phyloP scores from a whole-genome alignment of 306 rosid species.

The Gleditsia sinensis region DNA sequence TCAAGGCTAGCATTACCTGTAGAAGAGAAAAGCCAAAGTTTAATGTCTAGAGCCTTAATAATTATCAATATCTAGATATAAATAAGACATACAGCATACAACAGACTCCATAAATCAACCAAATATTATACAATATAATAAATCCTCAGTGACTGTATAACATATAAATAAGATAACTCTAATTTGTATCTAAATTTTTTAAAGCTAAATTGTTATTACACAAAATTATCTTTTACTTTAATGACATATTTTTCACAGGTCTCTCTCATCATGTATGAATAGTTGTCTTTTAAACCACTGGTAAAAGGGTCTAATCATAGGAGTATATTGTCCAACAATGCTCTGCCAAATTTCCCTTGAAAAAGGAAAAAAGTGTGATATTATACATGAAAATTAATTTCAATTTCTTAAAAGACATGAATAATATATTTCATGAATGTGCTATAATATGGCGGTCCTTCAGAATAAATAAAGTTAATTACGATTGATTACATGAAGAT shows the following conservation, averaged over 20 bases:
- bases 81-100: conserved; percentile 4
- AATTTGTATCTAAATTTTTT: conserved; percentile 3
- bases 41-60: conserved; percentile 20
- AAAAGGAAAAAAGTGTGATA: background rate
- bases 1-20: conserved; percentile 84
- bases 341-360: background rate
- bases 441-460: background rate
- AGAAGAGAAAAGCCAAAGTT: conserved; percentile 39
- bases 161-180: conserved; percentile 7
- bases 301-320: background rate
- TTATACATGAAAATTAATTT: background rate
- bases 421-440: background rate
- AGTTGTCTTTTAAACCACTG: conserved; percentile 2
- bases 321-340: background rate
- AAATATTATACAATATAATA: conserved; percentile 22
- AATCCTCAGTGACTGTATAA: conserved; percentile 18
- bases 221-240: background rate
- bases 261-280: background rate
- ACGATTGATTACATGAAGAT: background rate
- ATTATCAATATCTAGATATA: conserved; percentile 2
- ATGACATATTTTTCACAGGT: background rate
- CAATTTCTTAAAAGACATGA: background rate
- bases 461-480: background rate
- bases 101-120: conserved; percentile 15
- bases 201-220: background rate